Evolutionary conservation across 2,329 filamentous ascomycete species (phyloP).

Genomic region (Paraphoma sp.): DNA sequence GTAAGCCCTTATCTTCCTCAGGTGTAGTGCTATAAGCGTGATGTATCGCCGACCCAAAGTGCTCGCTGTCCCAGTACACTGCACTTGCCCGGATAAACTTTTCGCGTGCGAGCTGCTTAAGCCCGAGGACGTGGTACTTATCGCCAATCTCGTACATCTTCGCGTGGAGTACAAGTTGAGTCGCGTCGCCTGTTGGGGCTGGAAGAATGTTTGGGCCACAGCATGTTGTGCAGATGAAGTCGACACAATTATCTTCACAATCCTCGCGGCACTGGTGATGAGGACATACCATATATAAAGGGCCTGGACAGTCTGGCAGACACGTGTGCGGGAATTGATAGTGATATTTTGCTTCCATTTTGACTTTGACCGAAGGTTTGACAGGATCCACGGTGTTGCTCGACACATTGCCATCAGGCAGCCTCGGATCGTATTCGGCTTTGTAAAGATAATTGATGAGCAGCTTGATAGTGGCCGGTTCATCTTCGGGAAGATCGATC

Average conservation of each 20-base stretch:
- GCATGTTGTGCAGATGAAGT: constrained; percentile 1
- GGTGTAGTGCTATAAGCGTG: too few species aligned
- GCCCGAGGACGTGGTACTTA: too few species aligned
- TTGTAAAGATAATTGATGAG: constrained; percentile 20
- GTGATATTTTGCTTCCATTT: background rate
- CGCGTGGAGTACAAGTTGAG: constrained; percentile 6
- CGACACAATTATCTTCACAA: constrained; percentile 17
- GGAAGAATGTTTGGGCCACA: constrained; percentile 14
- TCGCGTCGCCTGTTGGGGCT: constrained; percentile 1
- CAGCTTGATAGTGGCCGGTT: constrained; percentile 13
- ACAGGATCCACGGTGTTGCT: too few species aligned
- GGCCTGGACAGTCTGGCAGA: background rate
- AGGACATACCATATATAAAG: background rate
- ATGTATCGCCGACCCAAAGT: too few species aligned
- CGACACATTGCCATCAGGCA: too few species aligned
- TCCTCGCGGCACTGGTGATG: constrained; percentile 1
- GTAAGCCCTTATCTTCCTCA: too few species aligned
- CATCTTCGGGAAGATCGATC: constrained; percentile 15
- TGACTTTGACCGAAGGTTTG: background rate
- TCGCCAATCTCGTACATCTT: too few species aligned
- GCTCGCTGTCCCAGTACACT: too few species aligned
- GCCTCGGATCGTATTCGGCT: constrained; percentile 15
- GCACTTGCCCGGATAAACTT: too few species aligned
- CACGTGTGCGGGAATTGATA: constrained; percentile 7
- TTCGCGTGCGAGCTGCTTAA: too few species aligned